phyloP scores from a whole-genome alignment of 495 filamentous ascomycete species.

The Annulohypoxylon bovei region DNA sequence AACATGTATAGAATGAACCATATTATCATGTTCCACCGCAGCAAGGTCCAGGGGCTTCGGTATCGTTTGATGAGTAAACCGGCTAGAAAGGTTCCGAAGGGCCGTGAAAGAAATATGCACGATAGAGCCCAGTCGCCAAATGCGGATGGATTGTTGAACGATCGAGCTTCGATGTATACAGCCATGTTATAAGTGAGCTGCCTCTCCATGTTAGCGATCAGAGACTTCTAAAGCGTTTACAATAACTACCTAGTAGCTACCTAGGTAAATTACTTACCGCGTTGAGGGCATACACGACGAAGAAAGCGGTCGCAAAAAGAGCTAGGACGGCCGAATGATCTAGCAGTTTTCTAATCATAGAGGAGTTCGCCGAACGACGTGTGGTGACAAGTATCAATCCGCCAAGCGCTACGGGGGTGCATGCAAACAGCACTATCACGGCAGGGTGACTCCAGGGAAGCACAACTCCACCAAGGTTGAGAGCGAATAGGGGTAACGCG shows the following conservation, averaged over 20 bases:
- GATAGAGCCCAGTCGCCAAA: conserved; percentile 1
- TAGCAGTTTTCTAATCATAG: not conserved
- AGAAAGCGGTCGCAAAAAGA: not conserved
- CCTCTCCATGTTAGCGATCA: not conserved
- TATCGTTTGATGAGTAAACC: not conserved
- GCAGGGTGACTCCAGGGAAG: conserved; percentile 3
- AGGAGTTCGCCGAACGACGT: not conserved
- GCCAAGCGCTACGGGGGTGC: not conserved
- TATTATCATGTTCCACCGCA: conserved; percentile 1
- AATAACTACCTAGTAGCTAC: no score
- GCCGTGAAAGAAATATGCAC: not conserved
- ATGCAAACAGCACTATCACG: not conserved
- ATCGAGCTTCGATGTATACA: conserved; percentile 9
- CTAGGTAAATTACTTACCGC: not conserved
- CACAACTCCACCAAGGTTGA: not conserved
- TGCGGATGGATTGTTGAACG: not conserved
- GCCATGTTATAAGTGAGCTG: conserved; percentile 4
- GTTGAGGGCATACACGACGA: conserved; percentile 4
- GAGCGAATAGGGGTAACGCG: conserved; percentile 4
- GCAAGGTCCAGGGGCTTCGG: not conserved
- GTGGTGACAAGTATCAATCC: not conserved
- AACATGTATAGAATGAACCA: not conserved
- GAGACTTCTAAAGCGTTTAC: not conserved
- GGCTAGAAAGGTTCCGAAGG: conserved; percentile 2
- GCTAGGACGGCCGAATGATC: not conserved